Evolutionary conservation across 495 filamentous ascomycete genomes (phyloP).

Genomic region (Amorphotheca resinae): DNA sequence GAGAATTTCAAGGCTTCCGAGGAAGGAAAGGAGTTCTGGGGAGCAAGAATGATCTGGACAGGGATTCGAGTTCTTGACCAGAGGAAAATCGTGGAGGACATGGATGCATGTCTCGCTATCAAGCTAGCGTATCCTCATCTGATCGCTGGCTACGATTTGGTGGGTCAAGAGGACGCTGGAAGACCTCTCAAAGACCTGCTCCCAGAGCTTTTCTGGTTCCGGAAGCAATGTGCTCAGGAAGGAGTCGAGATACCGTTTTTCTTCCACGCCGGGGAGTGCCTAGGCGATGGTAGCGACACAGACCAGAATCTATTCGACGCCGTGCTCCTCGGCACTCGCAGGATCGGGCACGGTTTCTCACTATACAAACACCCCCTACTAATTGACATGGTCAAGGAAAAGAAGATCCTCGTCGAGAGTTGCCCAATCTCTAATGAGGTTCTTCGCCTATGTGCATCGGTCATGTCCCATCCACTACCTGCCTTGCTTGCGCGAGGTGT

Average conservation of each 20-base stretch:
- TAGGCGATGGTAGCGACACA: conserved; percentile 61
- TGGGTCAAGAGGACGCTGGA: conserved; percentile 73
- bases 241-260: conserved; percentile 85
- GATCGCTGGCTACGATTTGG: conserved; percentile 78
- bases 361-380: conserved; percentile 87
- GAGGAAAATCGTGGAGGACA: conserved; percentile 55
- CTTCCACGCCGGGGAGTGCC: conserved; percentile 82
- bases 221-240: conserved; percentile 65
- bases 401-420: conserved; percentile 74
- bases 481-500: conserved; percentile 79
- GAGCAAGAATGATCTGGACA: conserved; percentile 81
- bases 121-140: conserved; percentile 69
- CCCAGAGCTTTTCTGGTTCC: conserved; percentile 86
- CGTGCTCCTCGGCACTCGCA: conserved; percentile 69
- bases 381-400: conserved; percentile 75
- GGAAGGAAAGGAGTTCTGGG: conserved; percentile 68
- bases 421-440: conserved; percentile 82
- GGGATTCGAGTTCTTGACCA: conserved; percentile 48
- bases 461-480: conserved; percentile 70
- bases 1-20: conserved; percentile 57
- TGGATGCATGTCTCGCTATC: conserved; percentile 73
- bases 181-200: conserved; percentile 62
- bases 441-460: conserved; percentile 60
- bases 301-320: conserved; percentile 89
- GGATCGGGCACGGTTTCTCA: conserved; percentile 81